Base-by-base conservation (phyloP, 495 filamentous ascomycete species). In the Aspergillus avenaceus region DNA sequence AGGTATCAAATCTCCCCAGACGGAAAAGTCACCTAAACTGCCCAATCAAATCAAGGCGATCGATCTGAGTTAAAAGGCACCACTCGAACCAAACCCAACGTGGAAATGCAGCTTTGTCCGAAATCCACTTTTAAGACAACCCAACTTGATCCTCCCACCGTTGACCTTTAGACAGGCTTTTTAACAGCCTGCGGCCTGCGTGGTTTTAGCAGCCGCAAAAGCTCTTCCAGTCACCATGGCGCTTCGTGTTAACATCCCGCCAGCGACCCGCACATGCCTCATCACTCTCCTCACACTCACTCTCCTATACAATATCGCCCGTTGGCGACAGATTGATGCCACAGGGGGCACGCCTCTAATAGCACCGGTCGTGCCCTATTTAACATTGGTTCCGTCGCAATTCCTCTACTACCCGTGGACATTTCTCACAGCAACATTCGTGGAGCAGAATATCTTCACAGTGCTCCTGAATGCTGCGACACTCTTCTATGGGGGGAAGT, bases 321-420 rank as follows among this genome's bases (percentile, higher is more conserved):
- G 73, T 62, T 77, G 71, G 71, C 73, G 72, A 45, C 67, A 73
- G 80, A 90, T 68, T 80, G 89, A 62, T 86, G 86, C 63, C 76
- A 80, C 60, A 74, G 50, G 65, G 18, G 64, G 65, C 27, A 58
- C 69, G 46, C 54, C 55, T 46, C 56, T 59, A 55, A 68, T 67
- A 41, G 66, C 77, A 55, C 79, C 84, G 44, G 80, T 88, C 51
- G 82, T 91, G 44, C 88, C 90, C 50, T 96, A 91, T 72, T 80
- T 98, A 41, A 86, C 85, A 26, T 76, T 97, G 41, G 81, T 97
- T 28, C 93, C 93, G 2, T 86, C 87, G 45, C 75, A 81, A 32
- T 90, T 90, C 43, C 71, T 92, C 21, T 81, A 86, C 60, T 96
- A 95, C 63, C 93, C 95, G 2, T 98, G 93, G 93, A 90, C 88